phyloP scores from a whole-genome alignment of 768 basidiomycete genomes.

The Boletus rubroflammeus region DNA sequence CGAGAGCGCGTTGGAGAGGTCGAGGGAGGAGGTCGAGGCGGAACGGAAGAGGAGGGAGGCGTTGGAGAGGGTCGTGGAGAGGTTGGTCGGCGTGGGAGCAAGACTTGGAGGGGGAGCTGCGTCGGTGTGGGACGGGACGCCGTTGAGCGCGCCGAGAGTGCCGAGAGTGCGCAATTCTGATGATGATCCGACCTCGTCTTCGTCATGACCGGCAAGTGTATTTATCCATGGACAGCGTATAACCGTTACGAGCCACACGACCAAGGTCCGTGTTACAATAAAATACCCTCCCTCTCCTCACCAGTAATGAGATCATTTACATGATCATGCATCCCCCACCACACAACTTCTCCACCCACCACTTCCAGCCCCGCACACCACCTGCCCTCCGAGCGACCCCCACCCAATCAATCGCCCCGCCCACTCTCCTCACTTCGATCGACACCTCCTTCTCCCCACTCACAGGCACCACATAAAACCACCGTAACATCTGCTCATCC shows the following conservation, averaged over 20 bases:
- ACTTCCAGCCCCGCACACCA: neutral
- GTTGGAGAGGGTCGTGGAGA: slow-evolving; percentile 59
- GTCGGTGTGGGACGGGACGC: slow-evolving; percentile 51
- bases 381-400: neutral
- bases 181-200: neutral
- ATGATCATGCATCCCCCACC: slow-evolving; percentile 22
- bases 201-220: slow-evolving; percentile 1
- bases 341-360: slow-evolving; percentile 15
- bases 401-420: slow-evolving; percentile 37
- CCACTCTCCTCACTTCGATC: slow-evolving; percentile 40
- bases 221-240: neutral
- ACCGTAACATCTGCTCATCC: slow-evolving; percentile 48
- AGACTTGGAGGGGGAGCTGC: slow-evolving; percentile 57
- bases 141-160: slow-evolving; percentile 46
- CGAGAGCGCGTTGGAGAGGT: slow-evolving; percentile 40
- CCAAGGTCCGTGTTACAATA: slow-evolving; percentile 1
- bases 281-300: slow-evolving; percentile 3
- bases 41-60: slow-evolving; percentile 52
- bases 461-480: slow-evolving; percentile 42
- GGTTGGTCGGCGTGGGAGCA: slow-evolving; percentile 65
- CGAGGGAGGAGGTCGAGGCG: slow-evolving; percentile 41
- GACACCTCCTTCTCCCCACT: slow-evolving; percentile 30
- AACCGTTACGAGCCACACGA: neutral
- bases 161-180: slow-evolving; percentile 25
- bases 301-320: slow-evolving; percentile 10